Evolutionary conservation across 2,329 filamentous ascomycete genomes (phyloP), one percentile per base, ranked within the genome.

Genomic region (Lizonia empirigonia): DNA sequence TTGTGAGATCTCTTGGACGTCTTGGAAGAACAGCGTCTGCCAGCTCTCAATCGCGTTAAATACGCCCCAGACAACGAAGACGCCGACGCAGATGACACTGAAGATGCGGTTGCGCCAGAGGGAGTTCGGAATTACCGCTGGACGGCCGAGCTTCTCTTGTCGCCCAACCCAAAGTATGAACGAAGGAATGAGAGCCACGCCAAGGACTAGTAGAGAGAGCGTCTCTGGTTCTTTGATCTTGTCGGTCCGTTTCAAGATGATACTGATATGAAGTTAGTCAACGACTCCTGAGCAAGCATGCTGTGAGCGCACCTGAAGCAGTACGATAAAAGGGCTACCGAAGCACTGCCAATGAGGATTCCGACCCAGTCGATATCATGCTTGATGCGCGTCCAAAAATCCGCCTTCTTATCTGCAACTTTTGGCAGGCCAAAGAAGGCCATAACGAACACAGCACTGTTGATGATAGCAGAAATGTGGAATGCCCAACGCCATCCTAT

Each of bases 41-140:
- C 75, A 68, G 51, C 73, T 67, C 53, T 73, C 74, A 9, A 70
- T 63, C 5, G 35, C 13, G 3, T 71, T 74, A 6, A 66, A 70
- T 10, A 29, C 26, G n/a, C 71, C 65, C 65, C 69, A 73, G 5
- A 64, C 69, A 7, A 75, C 51, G 49, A 76, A 69, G 5, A 77
- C 69, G 32, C 58, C 80, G 3, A 79, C 58, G 59, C 84, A 87
- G 16, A 84, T 78, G 20, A 72, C 76, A 0, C 81, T 78, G 59
- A 87, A 87, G 2, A 79, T 68, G 0, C 68, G 64, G 35, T 83
- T 85, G n/a, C 71, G 76, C 85, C 85, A 87, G 0, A 87, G 69
- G 0, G 77, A 79, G 63, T 87, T 86, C 0, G 85, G 85, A 18
- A 87, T 85, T 7, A 87, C 65, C 0, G 83, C 82, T 10, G 82